Evolutionary conservation across 1,284 basidiomycete genomes (phyloP), one percentile per base, ranked within the genome.

Genomic region (Ustilago trichophora): DNA sequence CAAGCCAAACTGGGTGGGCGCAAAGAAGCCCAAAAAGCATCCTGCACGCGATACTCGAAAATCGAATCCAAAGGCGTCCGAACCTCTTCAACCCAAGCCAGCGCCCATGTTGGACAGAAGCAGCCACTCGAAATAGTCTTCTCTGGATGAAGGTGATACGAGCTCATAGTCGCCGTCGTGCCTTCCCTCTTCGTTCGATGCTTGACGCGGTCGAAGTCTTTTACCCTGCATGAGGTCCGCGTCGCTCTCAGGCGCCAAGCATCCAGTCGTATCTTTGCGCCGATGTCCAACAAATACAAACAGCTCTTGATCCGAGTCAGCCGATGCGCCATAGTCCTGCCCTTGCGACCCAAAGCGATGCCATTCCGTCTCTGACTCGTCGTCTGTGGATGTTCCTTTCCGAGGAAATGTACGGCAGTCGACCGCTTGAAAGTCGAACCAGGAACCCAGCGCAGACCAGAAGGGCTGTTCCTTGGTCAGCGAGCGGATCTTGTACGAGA

Each of bases 371-470:
- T 37, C 22, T 4, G 19, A 10, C 18, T 8, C 13, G 1, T 25
- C 19, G 13, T 51, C 43, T 34, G 42, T 21, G 15, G 24, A 18
- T 16, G 38, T 11, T 13, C 43, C 21, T 15, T 22, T 34, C 25
- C 18, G 15, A 26, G 33, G 21, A 18, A 12, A 43, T 22, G 46
- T 36, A 26, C 47, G 55, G 45, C 72, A 76, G 37, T 66, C 47
- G 4, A 91, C 87, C 2, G 89, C 88, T 36, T 82, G 77, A 62
- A 89, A 90, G 8, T 84, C 79, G 82, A 92, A 93, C 91, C 90
- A 93, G 1, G 89, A 81, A 15, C 91, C 90, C 66, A 93, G 90
- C 0, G 88, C 88, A 11, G 85, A 84, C 91, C 91, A 93, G 80
- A 93, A 93, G 0, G 88, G 84, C 1, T 87, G 84, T 77, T 93